Evolutionary conservation across 2,329 filamentous ascomycete species (phyloP).

Genomic region (Phialophora verrucosa): DNA sequence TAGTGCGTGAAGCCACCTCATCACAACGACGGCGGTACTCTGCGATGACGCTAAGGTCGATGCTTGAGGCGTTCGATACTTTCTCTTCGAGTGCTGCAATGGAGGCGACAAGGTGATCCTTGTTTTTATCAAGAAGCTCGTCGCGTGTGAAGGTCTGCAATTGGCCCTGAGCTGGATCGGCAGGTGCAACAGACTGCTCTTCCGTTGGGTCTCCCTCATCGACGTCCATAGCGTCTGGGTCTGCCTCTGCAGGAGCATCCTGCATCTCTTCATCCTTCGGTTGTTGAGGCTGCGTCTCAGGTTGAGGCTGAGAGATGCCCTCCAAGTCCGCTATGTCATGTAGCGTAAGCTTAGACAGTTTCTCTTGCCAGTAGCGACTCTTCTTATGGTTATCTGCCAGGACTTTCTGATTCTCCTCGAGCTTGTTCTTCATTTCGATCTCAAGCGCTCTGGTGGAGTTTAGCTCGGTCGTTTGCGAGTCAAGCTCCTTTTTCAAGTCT

Average conservation of each 20-base stretch:
- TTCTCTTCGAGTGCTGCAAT: conserved; percentile 73
- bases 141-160: conserved; percentile 80
- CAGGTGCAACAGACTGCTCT: conserved; percentile 42
- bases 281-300: conserved; percentile 11
- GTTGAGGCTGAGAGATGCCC: conserved; percentile 23
- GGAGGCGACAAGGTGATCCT: conserved; percentile 65
- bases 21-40: conserved; percentile 87
- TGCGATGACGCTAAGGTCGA: conserved; percentile 85
- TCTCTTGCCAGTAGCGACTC: conserved; percentile 85
- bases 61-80: conserved; percentile 76
- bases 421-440: conserved; percentile 98
- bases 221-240: conserved; percentile 52
- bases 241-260: conserved; percentile 74
- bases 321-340: conserved; percentile 77
- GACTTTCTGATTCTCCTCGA: conserved; percentile 93
- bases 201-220: conserved; percentile 61
- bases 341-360: conserved; percentile 79
- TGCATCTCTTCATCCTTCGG: conserved; percentile 25
- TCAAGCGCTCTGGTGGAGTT: conserved; percentile 88
- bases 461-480: conserved; percentile 81
- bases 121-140: conserved; percentile 68
- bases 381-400: conserved; percentile 85
- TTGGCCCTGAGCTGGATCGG: conserved; percentile 53
- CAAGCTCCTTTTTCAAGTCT: conserved; percentile 80
- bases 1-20: conserved; percentile 80